Evolutionary conservation across 768 basidiomycete species (phyloP).

Genomic region (Leccinum arenicola): DNA sequence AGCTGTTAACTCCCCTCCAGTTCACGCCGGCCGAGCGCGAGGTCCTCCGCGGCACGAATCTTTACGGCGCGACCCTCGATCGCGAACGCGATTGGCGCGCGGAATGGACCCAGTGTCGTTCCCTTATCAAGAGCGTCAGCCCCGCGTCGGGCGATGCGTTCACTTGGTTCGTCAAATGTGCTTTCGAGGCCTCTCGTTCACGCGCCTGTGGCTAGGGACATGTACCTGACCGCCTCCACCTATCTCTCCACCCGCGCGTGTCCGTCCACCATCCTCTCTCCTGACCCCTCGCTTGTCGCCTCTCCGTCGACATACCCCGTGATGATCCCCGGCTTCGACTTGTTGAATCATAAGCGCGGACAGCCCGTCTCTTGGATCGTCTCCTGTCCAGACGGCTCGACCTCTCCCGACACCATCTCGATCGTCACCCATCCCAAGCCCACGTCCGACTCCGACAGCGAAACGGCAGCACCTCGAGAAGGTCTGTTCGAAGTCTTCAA

Average conservation of each 20-base stretch:
- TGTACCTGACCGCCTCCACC: conserved; percentile 68
- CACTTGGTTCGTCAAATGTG: conserved; percentile 58
- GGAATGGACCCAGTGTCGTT: conserved; percentile 60
- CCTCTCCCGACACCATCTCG: conserved; percentile 45
- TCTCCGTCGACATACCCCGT: conserved; percentile 63
- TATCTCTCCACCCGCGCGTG: conserved; percentile 88
- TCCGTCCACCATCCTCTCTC: conserved; percentile 75
- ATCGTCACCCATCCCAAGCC: conserved; percentile 45
- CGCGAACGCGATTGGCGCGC: conserved; percentile 56
- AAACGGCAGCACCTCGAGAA: conserved; percentile 24
- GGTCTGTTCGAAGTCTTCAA: conserved; percentile 59
- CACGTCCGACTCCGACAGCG: conserved; percentile 19
- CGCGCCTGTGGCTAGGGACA: conserved; percentile 47
- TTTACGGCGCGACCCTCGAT: conserved; percentile 74
- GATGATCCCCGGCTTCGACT: conserved; percentile 84
- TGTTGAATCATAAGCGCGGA: conserved; percentile 79
- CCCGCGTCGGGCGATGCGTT: conserved; percentile 47
- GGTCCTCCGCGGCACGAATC: conserved; percentile 72
- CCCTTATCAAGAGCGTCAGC: conserved; percentile 13
- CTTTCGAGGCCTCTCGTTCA: conserved; percentile 21
- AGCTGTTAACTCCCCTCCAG: conserved; percentile 70
- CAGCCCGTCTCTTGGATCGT: conserved; percentile 84
- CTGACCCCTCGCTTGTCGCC: conserved; percentile 48
- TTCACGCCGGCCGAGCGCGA: conserved; percentile 64
- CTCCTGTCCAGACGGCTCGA: conserved; percentile 31